Percentiles rank a stretch among this genome's conserved stretches.
phyloP scores from a whole-genome alignment of 225 moss, liverwort and hornwort species.

The Pleurozium schreberi region DNA sequence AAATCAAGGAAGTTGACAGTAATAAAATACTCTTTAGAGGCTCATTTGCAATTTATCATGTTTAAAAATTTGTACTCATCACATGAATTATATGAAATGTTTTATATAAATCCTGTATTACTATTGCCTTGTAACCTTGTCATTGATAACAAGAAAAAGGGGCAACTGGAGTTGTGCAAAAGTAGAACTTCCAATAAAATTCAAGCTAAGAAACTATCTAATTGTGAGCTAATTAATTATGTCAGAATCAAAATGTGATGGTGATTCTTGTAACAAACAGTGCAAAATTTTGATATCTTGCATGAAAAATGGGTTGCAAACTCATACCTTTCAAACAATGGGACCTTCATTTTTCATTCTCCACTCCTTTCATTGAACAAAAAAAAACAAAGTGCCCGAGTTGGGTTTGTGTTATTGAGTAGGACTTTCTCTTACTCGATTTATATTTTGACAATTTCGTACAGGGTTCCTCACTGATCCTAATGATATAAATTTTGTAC shows the following conservation, averaged over 20 bases:
- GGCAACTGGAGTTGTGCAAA: accelerated
- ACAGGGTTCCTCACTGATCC: not conserved
- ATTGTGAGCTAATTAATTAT: not conserved
- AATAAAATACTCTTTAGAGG: not conserved
- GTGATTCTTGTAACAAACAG: not conserved
- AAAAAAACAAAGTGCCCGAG: not conserved
- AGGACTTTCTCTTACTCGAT: too few species aligned
- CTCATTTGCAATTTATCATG: not conserved
- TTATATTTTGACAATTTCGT: not conserved
- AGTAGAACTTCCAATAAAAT: too few species aligned
- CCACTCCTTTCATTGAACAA: not conserved
- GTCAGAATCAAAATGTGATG: not conserved
- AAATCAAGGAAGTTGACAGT: not conserved
- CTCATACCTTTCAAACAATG: too few species aligned
- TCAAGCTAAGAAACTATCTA: too few species aligned
- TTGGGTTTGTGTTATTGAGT: not conserved
- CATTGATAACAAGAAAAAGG: not conserved
- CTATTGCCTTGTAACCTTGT: not conserved
- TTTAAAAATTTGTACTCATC: not conserved
- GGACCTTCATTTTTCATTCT: not conserved
- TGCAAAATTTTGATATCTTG: too few species aligned
- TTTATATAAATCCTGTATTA: too few species aligned
- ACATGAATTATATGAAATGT: not conserved
- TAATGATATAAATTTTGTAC: too few species aligned
- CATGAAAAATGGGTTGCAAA: too few species aligned